Base-by-base conservation (phyloP, 2,329 filamentous ascomycete species). In the Paramyrothecium roridum region DNA sequence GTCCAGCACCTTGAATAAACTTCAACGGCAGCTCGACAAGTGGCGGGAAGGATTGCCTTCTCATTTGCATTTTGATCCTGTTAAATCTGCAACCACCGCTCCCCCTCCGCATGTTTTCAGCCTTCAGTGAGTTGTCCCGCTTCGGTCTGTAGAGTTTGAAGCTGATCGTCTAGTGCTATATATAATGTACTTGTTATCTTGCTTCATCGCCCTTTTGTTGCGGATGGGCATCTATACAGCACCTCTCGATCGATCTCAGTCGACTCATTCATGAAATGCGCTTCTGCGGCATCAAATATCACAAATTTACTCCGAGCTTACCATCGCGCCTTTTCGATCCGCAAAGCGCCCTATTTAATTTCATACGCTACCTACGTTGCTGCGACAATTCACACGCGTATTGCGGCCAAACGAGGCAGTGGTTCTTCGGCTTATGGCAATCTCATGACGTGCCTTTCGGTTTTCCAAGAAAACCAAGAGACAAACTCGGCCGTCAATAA, bases 341-440 rank as follows among this genome's bases (percentile, higher is more conserved):
- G 70, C 12, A 66, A 73, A 12, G 77, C 80, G 0, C 81, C 81
- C 0, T 83, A 83, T 54, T 65, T 83, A 1, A 74, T 83, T 19
- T 80, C 78, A 0, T 84, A 84, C 61, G 79, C 81, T 0, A 81
- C 78, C 0, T 84, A 83, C 55, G 79, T 82, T 1, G 74, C 75
- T 3, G 79, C 79, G 0, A 83, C 79, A 0, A 81, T 83, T 19
- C 75, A 79, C 52, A 76, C 75, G 0, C 78, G 79, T 3, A 77
- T 79, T 7, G 79, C 80, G 0, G 77, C 80, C 3, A 76, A 76
- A 47, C 70, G 75, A 10, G 69, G 70, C 8, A 64, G 63, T 0
- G 67, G 68, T 0, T 77, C 74, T 1, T 69, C 73, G 3, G 72
- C 76, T 0, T 71, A 77, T 55, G 57, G 63, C 3, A 70, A 67